Evolutionary conservation across 148 eudicot species (phyloP).

Genomic region (Arctostaphylos glauca): DNA sequence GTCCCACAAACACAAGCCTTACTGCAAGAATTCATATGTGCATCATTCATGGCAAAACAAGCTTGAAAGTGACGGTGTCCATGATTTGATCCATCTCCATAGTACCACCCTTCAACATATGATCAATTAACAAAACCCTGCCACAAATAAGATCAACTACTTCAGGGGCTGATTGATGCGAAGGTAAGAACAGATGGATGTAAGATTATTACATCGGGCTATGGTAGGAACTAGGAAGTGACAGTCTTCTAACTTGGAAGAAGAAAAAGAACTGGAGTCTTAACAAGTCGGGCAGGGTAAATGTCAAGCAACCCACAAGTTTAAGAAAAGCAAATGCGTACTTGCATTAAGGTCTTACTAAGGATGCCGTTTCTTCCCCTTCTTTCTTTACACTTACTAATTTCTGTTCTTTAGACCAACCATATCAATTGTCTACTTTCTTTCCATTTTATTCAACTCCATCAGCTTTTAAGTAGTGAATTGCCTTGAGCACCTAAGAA

Average conservation of each 20-base stretch:
- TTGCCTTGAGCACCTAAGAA: no score
- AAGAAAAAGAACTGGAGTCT: neutral
- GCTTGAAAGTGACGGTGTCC: slow-evolving; percentile 1
- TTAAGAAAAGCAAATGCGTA: neutral
- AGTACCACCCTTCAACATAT: neutral
- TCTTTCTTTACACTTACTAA: slow-evolving; percentile 1
- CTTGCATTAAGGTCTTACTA: neutral
- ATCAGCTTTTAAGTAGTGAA: no score
- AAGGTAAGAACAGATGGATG: neutral
- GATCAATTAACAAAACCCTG: slow-evolving; percentile 11
- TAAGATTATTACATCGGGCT: neutral
- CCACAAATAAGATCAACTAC: neutral
- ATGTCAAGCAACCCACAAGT: neutral
- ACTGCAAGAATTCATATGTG: neutral
- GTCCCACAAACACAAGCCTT: neutral
- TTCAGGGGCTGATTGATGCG: slow-evolving; percentile 2
- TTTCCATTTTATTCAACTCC: neutral
- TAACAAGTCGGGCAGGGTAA: neutral
- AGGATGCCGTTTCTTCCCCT: neutral
- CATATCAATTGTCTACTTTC: neutral
- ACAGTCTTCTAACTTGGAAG: neutral
- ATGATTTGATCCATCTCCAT: slow-evolving; percentile 10
- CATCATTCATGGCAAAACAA: neutral
- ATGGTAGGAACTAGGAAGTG: neutral
- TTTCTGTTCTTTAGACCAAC: neutral